phyloP scores from a whole-genome alignment of 257 asterid species.

The Solanum ossicruentum region DNA sequence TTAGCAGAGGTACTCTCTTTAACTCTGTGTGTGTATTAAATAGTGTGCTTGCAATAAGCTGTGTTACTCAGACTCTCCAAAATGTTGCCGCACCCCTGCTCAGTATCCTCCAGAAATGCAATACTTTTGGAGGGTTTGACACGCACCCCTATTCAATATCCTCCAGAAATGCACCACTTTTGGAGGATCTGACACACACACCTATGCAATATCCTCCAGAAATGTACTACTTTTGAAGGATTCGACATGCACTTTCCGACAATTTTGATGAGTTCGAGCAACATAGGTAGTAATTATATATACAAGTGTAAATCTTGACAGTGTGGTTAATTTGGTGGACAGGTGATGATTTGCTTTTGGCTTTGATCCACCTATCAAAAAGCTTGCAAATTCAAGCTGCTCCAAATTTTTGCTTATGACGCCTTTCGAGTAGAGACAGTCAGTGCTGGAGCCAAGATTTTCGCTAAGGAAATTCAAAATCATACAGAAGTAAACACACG shows the following conservation, averaged over 20 bases:
- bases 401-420: neutral
- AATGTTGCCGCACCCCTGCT: neutral
- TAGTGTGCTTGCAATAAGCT: neutral
- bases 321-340: neutral
- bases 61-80: neutral
- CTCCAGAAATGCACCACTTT: neutral
- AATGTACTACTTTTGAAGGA: neutral
- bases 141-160: neutral
- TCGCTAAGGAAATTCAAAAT: neutral
- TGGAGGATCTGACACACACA: too few species aligned
- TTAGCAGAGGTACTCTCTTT: conserved; percentile 33
- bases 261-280: neutral
- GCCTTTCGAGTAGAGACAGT: neutral
- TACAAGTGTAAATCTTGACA: neutral
- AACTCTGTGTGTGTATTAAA: neutral
- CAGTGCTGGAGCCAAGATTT: neutral
- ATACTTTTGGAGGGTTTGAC: neutral
- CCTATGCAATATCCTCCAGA: too few species aligned
- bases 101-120: neutral
- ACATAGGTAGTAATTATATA: neutral
- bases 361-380: neutral
- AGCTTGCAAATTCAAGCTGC: neutral
- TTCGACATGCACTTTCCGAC: neutral
- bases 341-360: conserved; percentile 1
- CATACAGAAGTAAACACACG: neutral